Percentiles rank a stretch among this genome's conserved stretches.
phyloP scores from a whole-genome alignment of 345 rosid species.

The Euphorbia peplus region DNA sequence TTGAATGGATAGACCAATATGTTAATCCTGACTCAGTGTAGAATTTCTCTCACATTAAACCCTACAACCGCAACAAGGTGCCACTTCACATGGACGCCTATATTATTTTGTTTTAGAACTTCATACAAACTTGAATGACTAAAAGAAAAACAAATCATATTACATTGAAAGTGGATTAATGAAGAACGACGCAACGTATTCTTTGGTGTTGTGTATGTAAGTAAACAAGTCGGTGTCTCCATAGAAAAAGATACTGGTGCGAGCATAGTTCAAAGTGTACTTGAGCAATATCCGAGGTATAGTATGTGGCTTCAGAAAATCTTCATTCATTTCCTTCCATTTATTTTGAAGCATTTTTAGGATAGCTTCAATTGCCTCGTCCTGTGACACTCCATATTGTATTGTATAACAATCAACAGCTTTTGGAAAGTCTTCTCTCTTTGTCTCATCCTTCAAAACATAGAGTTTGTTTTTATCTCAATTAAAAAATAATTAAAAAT shows the following conservation, averaged over 20 bases:
- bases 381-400: neutral
- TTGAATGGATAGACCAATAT: too few relatives aligned
- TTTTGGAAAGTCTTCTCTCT: neutral
- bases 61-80: too few relatives aligned
- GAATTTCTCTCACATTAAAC: too few relatives aligned
- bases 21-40: too few relatives aligned
- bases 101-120: too few relatives aligned
- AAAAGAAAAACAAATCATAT: too few relatives aligned
- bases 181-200: neutral
- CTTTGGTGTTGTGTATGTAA: neutral
- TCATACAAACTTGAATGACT: too few relatives aligned
- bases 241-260: neutral
- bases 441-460: neutral
- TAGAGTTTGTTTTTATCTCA: too few relatives aligned
- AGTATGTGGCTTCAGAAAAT: slow-evolving; percentile 9
- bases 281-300: neutral
- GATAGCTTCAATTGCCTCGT: neutral
- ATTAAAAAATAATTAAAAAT: too few relatives aligned
- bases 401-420: neutral
- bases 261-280: neutral
- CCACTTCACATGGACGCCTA: too few relatives aligned
- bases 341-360: neutral
- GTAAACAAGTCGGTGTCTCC: neutral
- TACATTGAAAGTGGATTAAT: neutral
- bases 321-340: slow-evolving; percentile 13